Conservation (phyloP, 345 rosid genomes). For the Melaleuca quinquenervia region DNA sequence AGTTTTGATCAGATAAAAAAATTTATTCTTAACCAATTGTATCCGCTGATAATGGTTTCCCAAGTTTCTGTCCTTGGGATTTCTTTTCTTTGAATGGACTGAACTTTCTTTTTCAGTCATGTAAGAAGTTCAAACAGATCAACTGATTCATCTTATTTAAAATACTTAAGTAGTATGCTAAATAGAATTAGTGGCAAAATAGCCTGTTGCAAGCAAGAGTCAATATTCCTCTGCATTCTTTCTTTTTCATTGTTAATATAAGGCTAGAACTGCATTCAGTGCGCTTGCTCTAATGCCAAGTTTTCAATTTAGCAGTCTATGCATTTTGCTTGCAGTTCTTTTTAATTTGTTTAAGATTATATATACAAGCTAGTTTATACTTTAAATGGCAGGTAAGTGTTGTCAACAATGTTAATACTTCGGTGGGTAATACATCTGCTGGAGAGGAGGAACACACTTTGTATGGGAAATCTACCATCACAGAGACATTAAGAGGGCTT, state of each 20-base stretch:
- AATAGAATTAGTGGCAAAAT: background rate
- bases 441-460: constrained; percentile 86
- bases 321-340: background rate
- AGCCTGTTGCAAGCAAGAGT: background rate
- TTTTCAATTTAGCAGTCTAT: background rate
- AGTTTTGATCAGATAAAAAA: background rate
- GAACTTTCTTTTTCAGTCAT: background rate
- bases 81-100: background rate
- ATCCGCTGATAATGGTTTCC: background rate
- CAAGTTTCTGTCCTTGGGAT: background rate
- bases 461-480: constrained; percentile 60
- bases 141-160: background rate
- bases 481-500: constrained; percentile 74
- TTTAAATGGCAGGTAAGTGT: constrained; percentile 53
- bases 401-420: constrained; percentile 80
- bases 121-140: background rate
- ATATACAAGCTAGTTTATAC: background rate
- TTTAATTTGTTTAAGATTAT: background rate
- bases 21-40: background rate
- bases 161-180: background rate
- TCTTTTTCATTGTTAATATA: background rate
- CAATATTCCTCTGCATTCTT: background rate
- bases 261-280: background rate
- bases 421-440: constrained; percentile 85
- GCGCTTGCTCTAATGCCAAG: background rate